Conservation (phyloP, 106 monocot species). For the Platanthera zijinensis region DNA sequence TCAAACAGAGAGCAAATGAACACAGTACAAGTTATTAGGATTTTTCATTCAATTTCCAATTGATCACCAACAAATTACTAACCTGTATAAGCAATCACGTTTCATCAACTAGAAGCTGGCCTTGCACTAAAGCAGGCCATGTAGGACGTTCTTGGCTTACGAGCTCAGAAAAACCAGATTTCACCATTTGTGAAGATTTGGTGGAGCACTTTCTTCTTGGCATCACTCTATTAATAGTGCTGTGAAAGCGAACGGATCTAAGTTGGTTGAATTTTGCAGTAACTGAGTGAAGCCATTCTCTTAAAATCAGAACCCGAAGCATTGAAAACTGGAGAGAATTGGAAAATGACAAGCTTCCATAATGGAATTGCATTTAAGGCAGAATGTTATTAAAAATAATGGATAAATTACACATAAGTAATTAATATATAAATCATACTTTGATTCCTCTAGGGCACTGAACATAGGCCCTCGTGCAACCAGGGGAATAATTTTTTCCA, state of each 20-base stretch:
- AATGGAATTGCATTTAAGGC: background rate
- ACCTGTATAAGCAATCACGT: slow-evolving; percentile 40
- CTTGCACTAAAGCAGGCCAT: slow-evolving; percentile 37
- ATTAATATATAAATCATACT: too few relatives aligned
- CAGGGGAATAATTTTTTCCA: too few relatives aligned
- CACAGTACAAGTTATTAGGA: too few relatives aligned
- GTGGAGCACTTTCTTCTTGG: slow-evolving; percentile 57
- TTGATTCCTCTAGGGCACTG: too few relatives aligned
- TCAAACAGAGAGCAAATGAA: too few relatives aligned
- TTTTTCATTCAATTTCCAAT: too few relatives aligned
- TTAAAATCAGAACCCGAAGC: slow-evolving; percentile 75
- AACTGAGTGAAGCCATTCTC: slow-evolving; percentile 72
- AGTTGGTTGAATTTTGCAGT: slow-evolving; percentile 79
- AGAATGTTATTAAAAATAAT: too few relatives aligned
- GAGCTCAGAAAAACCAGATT: slow-evolving; percentile 22
- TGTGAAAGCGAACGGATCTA: slow-evolving; percentile 67
- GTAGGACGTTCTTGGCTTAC: slow-evolving; percentile 24
- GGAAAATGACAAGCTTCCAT: background rate
- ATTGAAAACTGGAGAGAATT: background rate
- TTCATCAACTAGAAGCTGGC: slow-evolving; percentile 84
- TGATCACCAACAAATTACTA: too few relatives aligned
- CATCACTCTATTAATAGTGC: slow-evolving; percentile 50
- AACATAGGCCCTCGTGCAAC: too few relatives aligned
- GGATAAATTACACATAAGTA: too few relatives aligned
- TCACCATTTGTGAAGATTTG: slow-evolving; percentile 27